Evolutionary conservation across 164 flowering plant genomes (phyloP).

Genomic region (Kalanchoe fedtschenkoi): DNA sequence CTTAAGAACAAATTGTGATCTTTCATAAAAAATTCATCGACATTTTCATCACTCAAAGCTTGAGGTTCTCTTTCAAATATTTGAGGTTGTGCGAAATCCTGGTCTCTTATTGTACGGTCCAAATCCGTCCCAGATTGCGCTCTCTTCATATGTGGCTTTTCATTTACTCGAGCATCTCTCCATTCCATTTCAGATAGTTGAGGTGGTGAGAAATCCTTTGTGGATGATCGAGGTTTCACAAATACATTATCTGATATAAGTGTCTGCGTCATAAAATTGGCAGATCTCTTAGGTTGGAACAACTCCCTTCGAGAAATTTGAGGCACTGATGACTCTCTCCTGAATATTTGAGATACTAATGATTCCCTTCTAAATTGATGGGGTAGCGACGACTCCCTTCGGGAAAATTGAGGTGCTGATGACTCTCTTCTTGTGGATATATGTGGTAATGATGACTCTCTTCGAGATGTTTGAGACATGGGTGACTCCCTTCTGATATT

Average conservation of each 20-base stretch:
- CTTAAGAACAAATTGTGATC: constrained; percentile 63
- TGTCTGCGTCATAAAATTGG: background rate
- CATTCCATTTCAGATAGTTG: constrained; percentile 7
- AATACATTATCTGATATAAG: background rate
- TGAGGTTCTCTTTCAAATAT: constrained; percentile 30
- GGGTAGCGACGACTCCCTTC: constrained; percentile 4
- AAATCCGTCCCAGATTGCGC: background rate
- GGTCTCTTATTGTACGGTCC: background rate
- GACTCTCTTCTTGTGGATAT: background rate
- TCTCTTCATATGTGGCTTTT: background rate
- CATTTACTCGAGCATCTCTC: constrained; percentile 2
- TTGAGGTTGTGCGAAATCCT: background rate
- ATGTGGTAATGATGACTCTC: background rate
- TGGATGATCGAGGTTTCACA: constrained; percentile 4
- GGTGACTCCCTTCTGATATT: constrained; percentile 2
- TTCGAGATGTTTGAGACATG: background rate
- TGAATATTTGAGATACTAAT: background rate
- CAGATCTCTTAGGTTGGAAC: background rate
- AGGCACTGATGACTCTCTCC: constrained; percentile 6
- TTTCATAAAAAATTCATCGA: constrained; percentile 47
- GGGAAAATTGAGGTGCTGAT: background rate
- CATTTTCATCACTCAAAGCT: constrained; percentile 26
- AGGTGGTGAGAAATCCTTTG: constrained; percentile 1
- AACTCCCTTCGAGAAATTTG: constrained; percentile 7
- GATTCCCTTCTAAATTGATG: constrained; percentile 2